Evolutionary conservation across 2,329 filamentous ascomycete species (phyloP).

Genomic region (Nannizziopsis arthrosporioides): DNA sequence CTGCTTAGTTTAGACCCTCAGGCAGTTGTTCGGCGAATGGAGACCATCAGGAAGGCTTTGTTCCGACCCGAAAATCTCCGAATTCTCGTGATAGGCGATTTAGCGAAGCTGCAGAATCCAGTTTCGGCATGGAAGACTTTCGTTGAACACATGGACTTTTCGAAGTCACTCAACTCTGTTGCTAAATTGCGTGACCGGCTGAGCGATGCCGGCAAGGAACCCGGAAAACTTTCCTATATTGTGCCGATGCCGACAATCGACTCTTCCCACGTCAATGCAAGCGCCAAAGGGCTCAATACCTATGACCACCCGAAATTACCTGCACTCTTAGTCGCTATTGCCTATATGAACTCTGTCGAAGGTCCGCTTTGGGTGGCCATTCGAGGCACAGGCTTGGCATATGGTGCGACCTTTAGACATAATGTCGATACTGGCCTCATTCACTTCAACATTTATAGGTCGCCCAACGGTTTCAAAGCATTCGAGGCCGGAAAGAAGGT

Average conservation of each 20-base stretch:
- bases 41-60: constrained; percentile 61
- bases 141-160: constrained; percentile 40
- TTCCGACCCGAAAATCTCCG: constrained; percentile 80
- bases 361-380: constrained; percentile 90
- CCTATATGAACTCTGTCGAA: constrained; percentile 86
- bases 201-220: constrained; percentile 59
- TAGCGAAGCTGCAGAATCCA: constrained; percentile 61
- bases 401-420: constrained; percentile 68
- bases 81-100: constrained; percentile 68
- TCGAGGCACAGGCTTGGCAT: constrained; percentile 84
- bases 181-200: constrained; percentile 59
- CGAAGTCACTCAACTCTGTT: constrained; percentile 54
- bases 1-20: constrained; percentile 66
- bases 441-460: constrained; percentile 78
- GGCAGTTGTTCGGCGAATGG: constrained; percentile 63
- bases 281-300: constrained; percentile 60
- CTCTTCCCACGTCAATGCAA: constrained; percentile 74
- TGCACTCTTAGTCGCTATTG: constrained; percentile 72
- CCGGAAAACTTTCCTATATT: constrained; percentile 65
- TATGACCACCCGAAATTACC: constrained; percentile 69
- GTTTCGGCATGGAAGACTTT: constrained; percentile 68
- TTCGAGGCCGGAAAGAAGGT: constrained; percentile 65
- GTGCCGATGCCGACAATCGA: constrained; percentile 88
- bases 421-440: constrained; percentile 69
- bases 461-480: constrained; percentile 77